These are phyloP conservation scores for Silene coronaria DNA, from an alignment of 179 eudicot species.

Conservation along the genomic window DNA sequence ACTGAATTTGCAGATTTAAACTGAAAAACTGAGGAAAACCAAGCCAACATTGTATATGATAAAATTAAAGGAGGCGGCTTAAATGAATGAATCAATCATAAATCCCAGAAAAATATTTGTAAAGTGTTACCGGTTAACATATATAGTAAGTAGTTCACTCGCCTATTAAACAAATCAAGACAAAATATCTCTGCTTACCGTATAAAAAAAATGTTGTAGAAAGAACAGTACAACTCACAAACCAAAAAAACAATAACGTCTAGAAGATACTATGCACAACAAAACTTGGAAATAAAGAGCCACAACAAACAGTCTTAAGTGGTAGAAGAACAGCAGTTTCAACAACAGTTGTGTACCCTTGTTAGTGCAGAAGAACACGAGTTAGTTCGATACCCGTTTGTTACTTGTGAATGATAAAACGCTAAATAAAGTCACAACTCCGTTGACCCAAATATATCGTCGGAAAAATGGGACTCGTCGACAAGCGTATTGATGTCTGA, in stretches of 20 bases:
- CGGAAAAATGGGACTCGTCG: slow-evolving; percentile 21
- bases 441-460: slow-evolving; percentile 27
- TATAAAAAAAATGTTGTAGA: neutral
- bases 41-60: no score
- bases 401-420: neutral
- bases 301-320: no score
- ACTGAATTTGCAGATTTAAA: no score
- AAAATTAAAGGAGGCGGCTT: no score
- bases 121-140: no score
- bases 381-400: neutral
- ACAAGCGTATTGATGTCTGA: slow-evolving; percentile 3
- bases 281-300: no score
- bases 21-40: no score
- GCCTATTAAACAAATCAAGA: neutral
- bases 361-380: neutral
- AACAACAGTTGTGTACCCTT: neutral
- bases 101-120: no score
- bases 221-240: neutral
- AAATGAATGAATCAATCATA: no score
- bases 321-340: no score
- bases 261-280: no score
- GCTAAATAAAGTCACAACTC: slow-evolving; percentile 19
- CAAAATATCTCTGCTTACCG: neutral
- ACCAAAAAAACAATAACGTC: neutral
- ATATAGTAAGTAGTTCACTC: neutral